Evolutionary conservation across 305 asterid species (phyloP), one percentile per base, ranked within the genome.

Genomic region (Solanum aculeatissimum): DNA sequence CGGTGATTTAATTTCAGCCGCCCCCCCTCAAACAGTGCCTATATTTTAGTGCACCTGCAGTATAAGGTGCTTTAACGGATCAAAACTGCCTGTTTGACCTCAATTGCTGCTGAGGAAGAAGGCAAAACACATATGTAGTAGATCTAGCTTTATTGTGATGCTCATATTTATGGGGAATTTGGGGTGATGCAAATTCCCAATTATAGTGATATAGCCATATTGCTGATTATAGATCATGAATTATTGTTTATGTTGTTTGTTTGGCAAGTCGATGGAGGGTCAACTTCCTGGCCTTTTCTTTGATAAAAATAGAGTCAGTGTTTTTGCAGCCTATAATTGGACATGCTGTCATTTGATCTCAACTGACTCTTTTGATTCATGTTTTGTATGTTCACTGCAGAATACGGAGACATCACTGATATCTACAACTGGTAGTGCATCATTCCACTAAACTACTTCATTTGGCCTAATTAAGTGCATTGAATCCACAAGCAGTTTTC

Each of bases 361-460:
- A 51, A 18, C 82, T 77, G 65, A 77, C 82, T 77, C 63, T 49
- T 77, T 77, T 51, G 65, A 18, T 77, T 77, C 47, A 77, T 77
- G 29, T 77, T 77, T 29, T 49, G 45, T 77, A 77, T 77, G 45
- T 77, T 77, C 63, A 77, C 63, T 51, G 92, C 99, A 97, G 98
- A 95, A 88, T 97, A 94, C 87, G 99, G 99, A 85, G 97, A 92
- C 84, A 87, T 95, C 89, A 95, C 99, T 23, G 90, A 95, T 90
- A 93, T 97, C 55, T 97, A 97, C 91, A 97, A 92, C 93, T 97
- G 99, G 99, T 97, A 94, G 63, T 85, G 86, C 81, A 78, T 86
- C 42, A 84, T 68, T 38, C 69, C 35, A 32, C 42, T 69, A 18
- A 75, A 82, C 65, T 51, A 51, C 82, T 77, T 81, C 70, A 10